Evolutionary conservation across 805 yeast genomes (phyloP).

Genomic region (Wickerhamomyces tratensis): DNA sequence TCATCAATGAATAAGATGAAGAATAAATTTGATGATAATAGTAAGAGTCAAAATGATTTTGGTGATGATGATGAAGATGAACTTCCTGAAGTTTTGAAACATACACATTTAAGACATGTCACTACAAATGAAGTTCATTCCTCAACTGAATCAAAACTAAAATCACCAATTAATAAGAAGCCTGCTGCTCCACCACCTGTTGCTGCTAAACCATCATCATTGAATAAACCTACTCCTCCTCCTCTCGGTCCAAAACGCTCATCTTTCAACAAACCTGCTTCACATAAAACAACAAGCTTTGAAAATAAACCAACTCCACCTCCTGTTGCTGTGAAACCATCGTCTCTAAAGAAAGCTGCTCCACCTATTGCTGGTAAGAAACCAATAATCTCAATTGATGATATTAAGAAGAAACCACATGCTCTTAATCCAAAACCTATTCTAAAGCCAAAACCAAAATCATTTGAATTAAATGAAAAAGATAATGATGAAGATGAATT

Average conservation of each 20-base stretch:
- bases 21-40: background rate
- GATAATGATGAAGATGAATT: background rate
- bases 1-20: background rate
- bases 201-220: background rate
- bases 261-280: no score
- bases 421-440: no score
- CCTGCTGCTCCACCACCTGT: background rate
- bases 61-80: background rate
- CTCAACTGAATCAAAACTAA: no score
- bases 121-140: no score
- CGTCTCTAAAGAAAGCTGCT: conserved; percentile 1
- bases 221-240: no score
- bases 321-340: background rate
- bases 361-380: conserved; percentile 8
- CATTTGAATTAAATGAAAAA: background rate
- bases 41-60: background rate
- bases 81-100: background rate
- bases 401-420: no score
- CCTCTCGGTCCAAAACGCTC: no score
- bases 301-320: no score
- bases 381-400: background rate
- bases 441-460: no score
- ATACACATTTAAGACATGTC: background rate
- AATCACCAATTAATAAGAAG: no score
- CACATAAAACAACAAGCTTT: no score